A percentile compares a stretch with the other conserved stretches of the same genome.
These are phyloP conservation scores for Sclerotinia glacialis DNA, from an alignment of 2,329 filamentous ascomycete species.

Conservation along the genomic window DNA sequence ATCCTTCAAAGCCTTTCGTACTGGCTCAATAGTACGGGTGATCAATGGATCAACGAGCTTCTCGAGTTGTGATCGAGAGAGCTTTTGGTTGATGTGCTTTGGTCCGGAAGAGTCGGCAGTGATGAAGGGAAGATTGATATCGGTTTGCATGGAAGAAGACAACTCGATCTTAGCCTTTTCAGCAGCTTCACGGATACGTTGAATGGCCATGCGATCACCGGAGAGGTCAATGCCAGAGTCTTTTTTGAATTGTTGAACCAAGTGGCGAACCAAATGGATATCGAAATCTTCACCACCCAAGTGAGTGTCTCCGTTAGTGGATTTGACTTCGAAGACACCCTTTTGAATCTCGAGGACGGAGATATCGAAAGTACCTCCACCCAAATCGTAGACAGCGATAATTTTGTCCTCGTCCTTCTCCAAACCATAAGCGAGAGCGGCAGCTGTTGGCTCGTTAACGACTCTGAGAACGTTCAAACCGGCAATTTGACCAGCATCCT, in stretches of 20 bases:
- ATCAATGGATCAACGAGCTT: constrained; percentile 88
- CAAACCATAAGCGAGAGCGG: constrained; percentile 90
- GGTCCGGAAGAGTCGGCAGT: constrained; percentile 92
- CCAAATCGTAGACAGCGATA: constrained; percentile 95
- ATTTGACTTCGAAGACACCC: constrained; percentile 98
- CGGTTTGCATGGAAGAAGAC: constrained; percentile 90
- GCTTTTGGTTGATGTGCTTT: constrained; percentile 97
- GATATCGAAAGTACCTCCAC: constrained; percentile 99
- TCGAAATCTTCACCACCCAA: constrained; percentile 98
- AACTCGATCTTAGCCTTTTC: constrained; percentile 99
- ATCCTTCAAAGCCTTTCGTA: constrained; percentile 96
- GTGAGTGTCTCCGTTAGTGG: constrained; percentile 97
- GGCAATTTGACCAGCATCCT: constrained; percentile 95
- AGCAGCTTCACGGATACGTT: constrained; percentile 96
- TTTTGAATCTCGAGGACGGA: constrained; percentile 96
- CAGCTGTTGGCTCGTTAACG: constrained; percentile 96
- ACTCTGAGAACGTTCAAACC: constrained; percentile 96
- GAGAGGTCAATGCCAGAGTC: constrained; percentile 89
- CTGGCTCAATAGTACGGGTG: constrained; percentile 80
- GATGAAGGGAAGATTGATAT: constrained; percentile 99
- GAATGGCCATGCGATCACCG: constrained; percentile 93
- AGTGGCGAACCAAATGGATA: constrained; percentile 87
- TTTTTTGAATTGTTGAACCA: constrained; percentile 95
- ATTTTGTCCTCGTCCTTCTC: constrained; percentile 90
- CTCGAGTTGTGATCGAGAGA: constrained; percentile 90